Conservation (phyloP, 2,329 filamentous ascomycete species). For the Xylariomycetidae sp. region DNA sequence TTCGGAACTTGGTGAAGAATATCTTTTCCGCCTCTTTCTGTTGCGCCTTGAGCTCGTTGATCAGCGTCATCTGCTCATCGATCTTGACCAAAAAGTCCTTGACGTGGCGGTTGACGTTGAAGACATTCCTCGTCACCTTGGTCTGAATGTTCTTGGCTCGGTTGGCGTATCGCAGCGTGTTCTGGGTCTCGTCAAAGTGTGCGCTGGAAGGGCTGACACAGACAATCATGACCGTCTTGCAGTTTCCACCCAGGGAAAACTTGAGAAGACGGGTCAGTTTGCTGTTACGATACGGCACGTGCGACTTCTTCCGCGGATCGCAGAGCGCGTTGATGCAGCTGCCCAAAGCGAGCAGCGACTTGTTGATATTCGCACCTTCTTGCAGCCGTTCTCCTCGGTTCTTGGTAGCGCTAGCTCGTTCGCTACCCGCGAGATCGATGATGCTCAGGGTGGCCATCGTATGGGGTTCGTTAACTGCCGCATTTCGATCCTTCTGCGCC, state of each 20-base stretch:
- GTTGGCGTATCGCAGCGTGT: conserved; percentile 95
- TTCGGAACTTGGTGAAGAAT: conserved; percentile 84
- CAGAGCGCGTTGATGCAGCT: conserved; percentile 98
- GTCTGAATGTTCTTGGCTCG: conserved; percentile 99
- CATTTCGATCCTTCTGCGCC: conserved; percentile 88
- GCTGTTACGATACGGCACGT: conserved; percentile 95
- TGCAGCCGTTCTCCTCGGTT: conserved; percentile 86
- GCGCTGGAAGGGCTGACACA: conserved; percentile 94
- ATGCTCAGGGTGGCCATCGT: conserved; percentile 98
- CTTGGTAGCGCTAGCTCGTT: conserved; percentile 92
- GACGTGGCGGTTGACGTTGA: conserved; percentile 97
- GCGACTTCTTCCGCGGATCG: conserved; percentile 83
- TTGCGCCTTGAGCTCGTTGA: conserved; percentile 90
- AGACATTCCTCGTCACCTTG: conserved; percentile 98
- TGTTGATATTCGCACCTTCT: conserved; percentile 99
- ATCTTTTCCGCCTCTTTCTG: conserved; percentile 81
- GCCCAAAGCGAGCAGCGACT: conserved; percentile 86
- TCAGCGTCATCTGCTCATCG: conserved; percentile 94
- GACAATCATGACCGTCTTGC: conserved; percentile 99
- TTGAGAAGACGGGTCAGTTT: conserved; percentile 94
- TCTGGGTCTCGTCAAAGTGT: conserved; percentile 97
- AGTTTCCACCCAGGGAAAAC: conserved; percentile 95
- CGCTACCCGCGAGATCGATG: conserved; percentile 93
- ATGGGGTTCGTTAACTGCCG: conserved; percentile 85
- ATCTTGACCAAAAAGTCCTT: conserved; percentile 99